A percentile compares a stretch with the other conserved stretches of the same genome.
Evolutionary conservation across 768 basidiomycete species (phyloP).

Genomic region (Lentinula boryana): DNA sequence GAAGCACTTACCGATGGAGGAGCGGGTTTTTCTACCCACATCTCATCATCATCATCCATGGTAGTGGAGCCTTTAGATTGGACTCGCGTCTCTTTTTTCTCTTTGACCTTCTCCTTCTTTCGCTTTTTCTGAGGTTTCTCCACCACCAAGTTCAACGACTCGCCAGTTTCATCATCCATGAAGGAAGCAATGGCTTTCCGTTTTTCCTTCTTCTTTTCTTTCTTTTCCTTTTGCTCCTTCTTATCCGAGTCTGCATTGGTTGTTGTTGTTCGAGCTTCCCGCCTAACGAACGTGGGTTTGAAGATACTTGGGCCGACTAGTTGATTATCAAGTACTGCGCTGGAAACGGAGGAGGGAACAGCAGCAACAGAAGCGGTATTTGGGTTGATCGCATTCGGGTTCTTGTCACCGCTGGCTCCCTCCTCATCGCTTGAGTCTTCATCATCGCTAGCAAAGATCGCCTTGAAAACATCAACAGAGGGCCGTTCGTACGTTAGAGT

Average conservation of each 20-base stretch:
- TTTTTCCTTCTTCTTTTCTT: slow-evolving; percentile 33
- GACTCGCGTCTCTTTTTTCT: slow-evolving; percentile 21
- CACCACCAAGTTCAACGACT: slow-evolving; percentile 19
- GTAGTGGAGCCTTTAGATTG: slow-evolving; percentile 33
- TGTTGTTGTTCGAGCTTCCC: slow-evolving; percentile 25
- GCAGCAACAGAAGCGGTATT: neutral
- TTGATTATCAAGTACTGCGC: slow-evolving; percentile 12
- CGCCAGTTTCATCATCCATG: slow-evolving; percentile 36
- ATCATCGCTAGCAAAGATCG: slow-evolving; percentile 94
- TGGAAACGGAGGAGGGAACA: neutral
- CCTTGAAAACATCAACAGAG: slow-evolving; percentile 91
- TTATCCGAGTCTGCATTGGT: slow-evolving; percentile 32
- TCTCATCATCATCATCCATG: slow-evolving; percentile 40
- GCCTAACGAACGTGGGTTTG: slow-evolving; percentile 82
- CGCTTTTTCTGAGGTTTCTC: slow-evolving; percentile 28
- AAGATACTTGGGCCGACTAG: slow-evolving; percentile 65
- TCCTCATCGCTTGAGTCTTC: slow-evolving; percentile 79
- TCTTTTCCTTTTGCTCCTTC: slow-evolving; percentile 32
- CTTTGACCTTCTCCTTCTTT: slow-evolving; percentile 5
- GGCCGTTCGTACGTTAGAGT: slow-evolving; percentile 87
- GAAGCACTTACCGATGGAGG: slow-evolving; percentile 39
- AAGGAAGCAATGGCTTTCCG: slow-evolving; percentile 56
- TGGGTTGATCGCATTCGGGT: neutral
- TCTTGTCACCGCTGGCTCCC: slow-evolving; percentile 5
- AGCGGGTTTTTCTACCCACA: slow-evolving; percentile 67